These are phyloP conservation scores for Fusarium chuoi DNA, from an alignment of 2,329 filamentous ascomycete species.

Conservation along the genomic window DNA sequence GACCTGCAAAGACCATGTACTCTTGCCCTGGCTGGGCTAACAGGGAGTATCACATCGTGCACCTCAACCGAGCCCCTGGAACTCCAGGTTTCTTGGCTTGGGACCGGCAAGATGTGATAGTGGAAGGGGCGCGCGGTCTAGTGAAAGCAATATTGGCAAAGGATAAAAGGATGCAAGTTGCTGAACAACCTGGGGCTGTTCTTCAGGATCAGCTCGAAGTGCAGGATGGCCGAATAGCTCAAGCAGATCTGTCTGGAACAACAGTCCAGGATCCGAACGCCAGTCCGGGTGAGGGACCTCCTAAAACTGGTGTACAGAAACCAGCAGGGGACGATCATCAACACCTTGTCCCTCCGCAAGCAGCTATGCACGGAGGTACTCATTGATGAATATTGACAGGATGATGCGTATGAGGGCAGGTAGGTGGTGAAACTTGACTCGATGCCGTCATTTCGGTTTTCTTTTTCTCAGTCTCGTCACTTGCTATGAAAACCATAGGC, in stretches of 20 bases:
- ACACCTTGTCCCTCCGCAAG: conserved; percentile 22
- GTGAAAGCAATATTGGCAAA: conserved; percentile 51
- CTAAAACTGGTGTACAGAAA: conserved; percentile 20
- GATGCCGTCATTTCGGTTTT: conserved; percentile 9
- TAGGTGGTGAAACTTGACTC: conserved; percentile 14
- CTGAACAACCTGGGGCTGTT: conserved; percentile 39
- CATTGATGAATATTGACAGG: neutral
- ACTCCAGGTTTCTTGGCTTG: conserved; percentile 58
- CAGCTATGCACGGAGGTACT: conserved; percentile 5
- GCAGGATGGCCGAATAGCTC: conserved; percentile 25
- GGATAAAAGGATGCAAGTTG: conserved; percentile 52
- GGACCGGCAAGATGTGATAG: conserved; percentile 60
- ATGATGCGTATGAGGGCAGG: neutral
- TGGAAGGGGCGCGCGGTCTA: conserved; percentile 54
- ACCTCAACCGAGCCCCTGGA: conserved; percentile 53
- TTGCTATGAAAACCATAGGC: neutral
- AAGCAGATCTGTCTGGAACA: conserved; percentile 43
- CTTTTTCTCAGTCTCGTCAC: neutral
- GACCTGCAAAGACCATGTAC: conserved; percentile 47
- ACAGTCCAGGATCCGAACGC: conserved; percentile 38
- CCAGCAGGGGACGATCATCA: conserved; percentile 13
- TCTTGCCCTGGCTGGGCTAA: conserved; percentile 62
- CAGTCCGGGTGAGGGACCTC: conserved; percentile 1
- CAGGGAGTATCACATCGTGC: conserved; percentile 55
- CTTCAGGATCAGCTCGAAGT: conserved; percentile 51